Evolutionary conservation across 768 basidiomycete genomes (phyloP).

Genomic region (Suillus subaureus): DNA sequence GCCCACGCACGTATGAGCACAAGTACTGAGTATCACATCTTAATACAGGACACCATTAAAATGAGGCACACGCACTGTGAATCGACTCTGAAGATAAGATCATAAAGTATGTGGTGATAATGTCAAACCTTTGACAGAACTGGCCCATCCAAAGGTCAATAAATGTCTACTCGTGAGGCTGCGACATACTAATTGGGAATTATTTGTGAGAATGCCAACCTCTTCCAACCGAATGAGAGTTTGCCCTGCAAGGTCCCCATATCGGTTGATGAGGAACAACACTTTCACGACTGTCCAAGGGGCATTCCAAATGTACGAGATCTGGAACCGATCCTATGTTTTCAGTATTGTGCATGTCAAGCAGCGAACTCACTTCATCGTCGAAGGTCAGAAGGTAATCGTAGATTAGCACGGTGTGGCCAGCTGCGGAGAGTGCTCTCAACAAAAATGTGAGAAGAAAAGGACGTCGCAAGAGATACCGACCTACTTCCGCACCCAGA

Average conservation of each 20-base stretch:
- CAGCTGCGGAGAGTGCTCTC: slow-evolving; percentile 20
- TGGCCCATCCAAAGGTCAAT: not conserved
- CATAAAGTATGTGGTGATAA: slow-evolving; percentile 3
- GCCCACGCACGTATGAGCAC: slow-evolving; percentile 28
- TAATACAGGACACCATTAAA: not conserved
- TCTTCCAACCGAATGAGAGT: slow-evolving; percentile 25
- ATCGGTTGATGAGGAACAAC: slow-evolving; percentile 23
- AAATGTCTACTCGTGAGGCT: not conserved
- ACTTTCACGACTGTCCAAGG: slow-evolving; percentile 18
- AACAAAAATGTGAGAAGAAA: not conserved
- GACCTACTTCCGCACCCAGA: slow-evolving; percentile 6
- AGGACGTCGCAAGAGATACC: not conserved
- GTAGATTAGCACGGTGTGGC: slow-evolving; percentile 25
- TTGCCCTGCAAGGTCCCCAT: slow-evolving; percentile 21
- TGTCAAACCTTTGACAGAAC: slow-evolving; percentile 20
- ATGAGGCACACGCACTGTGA: slow-evolving; percentile 20
- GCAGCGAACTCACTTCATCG: slow-evolving; percentile 23
- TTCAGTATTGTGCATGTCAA: slow-evolving; percentile 17
- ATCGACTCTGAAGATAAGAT: slow-evolving; percentile 23
- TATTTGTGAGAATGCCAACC: slow-evolving; percentile 18
- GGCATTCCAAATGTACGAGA: slow-evolving; percentile 15
- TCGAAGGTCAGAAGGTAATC: slow-evolving; percentile 29
- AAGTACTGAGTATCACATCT: slow-evolving; percentile 17
- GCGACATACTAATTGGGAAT: slow-evolving; percentile 18
- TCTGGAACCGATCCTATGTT: not conserved